Evolutionary conservation across 2,329 filamentous ascomycete species (phyloP), one percentile per base, ranked within the genome.

Genomic region (Phialophora tarda): DNA sequence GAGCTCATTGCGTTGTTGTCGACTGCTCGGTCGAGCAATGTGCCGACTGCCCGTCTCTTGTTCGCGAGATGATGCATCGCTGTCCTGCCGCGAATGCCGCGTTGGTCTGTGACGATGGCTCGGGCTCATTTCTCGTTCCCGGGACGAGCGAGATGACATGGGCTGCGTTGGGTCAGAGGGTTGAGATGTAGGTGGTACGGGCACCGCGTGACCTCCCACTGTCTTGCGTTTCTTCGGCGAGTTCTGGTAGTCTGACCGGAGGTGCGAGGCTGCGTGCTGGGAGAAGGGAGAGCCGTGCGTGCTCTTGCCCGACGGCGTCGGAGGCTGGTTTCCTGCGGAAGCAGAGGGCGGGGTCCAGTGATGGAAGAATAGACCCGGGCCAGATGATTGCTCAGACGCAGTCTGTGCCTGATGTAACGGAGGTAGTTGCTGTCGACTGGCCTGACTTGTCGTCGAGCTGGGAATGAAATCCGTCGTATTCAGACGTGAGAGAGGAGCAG

Each of bases 201-300:
- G 79, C 5, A 82, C 76, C 66, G 81, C 80, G 72, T 87, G 85
- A 34, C 78, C 77, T 30, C 83, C 82, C 74, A 82, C 79, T 50
- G 90, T 88, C 80, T 96, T 96, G 74, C 93, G 89, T 82, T 96
- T 96, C 77, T 90, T 91, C 34, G 92, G 92, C 68, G 91, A 92
- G 77, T 91, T 90, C 75, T 88, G 87, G 77, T 88, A 85, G 75
- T 89, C 87, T 77, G 82, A 77, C 57, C 80, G 82, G 78, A 80
- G 81, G 78, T 78, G 80, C 72, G 78, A 84, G 74, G 74, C 79
- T 76, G 76, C 76, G 68, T 73, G 79, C 77, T 83, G 79, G 73
- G 77, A 76, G 72, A 78, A 75, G 60, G 78, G 78, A 72, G 77
- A 80, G 68, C 81, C 78, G 77, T 81, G 81, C 81, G 85, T 78